These are phyloP conservation scores for Melaleuca alternifolia DNA, from an alignment of 345 rosid species.

Conservation along the genomic window DNA sequence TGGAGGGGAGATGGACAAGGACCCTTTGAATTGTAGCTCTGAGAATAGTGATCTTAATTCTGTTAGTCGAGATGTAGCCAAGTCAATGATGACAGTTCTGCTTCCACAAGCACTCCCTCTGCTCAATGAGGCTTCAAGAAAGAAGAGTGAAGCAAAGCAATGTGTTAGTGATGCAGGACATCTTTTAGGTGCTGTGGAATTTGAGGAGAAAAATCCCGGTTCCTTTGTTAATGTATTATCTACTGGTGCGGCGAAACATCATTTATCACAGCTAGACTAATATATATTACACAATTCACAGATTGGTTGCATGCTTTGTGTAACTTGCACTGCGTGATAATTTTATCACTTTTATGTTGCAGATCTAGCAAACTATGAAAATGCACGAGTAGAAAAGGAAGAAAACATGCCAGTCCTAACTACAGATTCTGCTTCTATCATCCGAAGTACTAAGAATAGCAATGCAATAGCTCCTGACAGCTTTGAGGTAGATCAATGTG, in stretches of 20 bases:
- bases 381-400: constrained; percentile 11
- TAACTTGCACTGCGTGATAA: not conserved
- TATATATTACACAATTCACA: not conserved
- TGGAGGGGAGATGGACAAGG: constrained; percentile 30
- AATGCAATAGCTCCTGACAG: constrained; percentile 30
- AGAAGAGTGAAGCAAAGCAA: constrained; percentile 20
- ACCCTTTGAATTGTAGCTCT: constrained; percentile 25
- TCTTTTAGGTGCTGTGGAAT: constrained; percentile 5
- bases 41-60: constrained; percentile 41
- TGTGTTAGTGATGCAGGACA: constrained; percentile 5
- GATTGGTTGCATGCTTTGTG: not conserved
- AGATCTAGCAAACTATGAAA: constrained; percentile 2
- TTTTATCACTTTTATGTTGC: not conserved
- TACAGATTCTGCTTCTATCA: constrained; percentile 9
- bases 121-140: constrained; percentile 41
- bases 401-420: constrained; percentile 2
- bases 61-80: constrained; percentile 45
- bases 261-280: not conserved
- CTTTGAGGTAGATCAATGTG: constrained; percentile 31
- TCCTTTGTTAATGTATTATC: not conserved
- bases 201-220: constrained; percentile 1
- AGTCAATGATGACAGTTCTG: constrained; percentile 73
- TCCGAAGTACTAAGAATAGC: constrained; percentile 16
- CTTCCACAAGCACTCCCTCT: constrained; percentile 93
- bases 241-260: not conserved